Evolutionary conservation across 2,329 filamentous ascomycete genomes (phyloP), one percentile per base, ranked within the genome.

Genomic region (Acrodontium crateriforme): DNA sequence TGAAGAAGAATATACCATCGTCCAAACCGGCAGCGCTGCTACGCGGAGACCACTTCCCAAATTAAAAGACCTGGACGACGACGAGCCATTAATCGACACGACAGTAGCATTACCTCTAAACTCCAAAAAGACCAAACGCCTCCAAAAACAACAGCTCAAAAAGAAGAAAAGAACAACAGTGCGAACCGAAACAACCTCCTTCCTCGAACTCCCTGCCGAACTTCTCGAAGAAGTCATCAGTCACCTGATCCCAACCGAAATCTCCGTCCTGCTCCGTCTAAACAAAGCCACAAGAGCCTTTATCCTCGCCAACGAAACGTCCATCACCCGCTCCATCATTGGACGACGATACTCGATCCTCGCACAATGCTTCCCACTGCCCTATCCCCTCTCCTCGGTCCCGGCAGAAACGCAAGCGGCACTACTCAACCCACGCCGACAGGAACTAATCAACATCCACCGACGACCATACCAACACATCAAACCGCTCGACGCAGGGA

Each of bases 401-500:
- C 52, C 60, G n/a, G 31, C 48, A 2, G 33, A 44, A 0, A 32
- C 54, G 4, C 56, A 53, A 16, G 29, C 42, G 4, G 47, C 57
- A 0, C 52, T 69, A 10, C 54, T 54, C 9, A 50, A 50, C 19
- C 42, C 52, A 3, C 47, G 52, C 7, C 58, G 65, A 18, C 58
- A 63, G 34, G 51, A 58, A 15, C 43, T 57, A 26, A 45, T 62
- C 6, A 45, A 45, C 16, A 59, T 69, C 16, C 61, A 67, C 43
- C 60, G 58, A 32, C 60, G 58, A 23, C 58, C 60, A 0, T 71
- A 66, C 38, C 63, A 65, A 34, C 67, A 73, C 40, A 54, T 73
- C 12, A 51, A 52, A 20, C 37, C 53, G 1, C 59, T 63, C 1
- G 58, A 72, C 35, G 52, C 57, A 1, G 28, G 44, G 8, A 42